These are phyloP conservation scores for Phytopythium sindhum DNA, from an alignment of 352 stramenopile species.

Conservation along the genomic window DNA sequence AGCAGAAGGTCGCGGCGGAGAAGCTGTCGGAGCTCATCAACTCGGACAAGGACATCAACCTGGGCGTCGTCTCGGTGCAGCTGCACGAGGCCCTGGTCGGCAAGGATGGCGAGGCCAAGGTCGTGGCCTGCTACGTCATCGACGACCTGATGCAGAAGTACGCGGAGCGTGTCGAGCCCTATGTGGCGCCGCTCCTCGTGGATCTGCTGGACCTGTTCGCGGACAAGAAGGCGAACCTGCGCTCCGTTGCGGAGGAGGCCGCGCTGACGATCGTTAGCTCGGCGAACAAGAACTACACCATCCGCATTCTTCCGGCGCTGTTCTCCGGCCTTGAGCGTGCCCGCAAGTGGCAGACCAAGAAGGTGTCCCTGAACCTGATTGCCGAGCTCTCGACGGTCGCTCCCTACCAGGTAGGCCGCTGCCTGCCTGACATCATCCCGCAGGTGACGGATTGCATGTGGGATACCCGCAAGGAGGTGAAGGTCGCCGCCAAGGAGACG, in stretches of 20 bases:
- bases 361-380: slow-evolving; percentile 94
- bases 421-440: slow-evolving; percentile 96
- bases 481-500: slow-evolving; percentile 91
- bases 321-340: slow-evolving; percentile 87
- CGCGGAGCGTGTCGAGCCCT: slow-evolving; percentile 73
- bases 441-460: slow-evolving; percentile 98
- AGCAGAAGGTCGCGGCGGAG: slow-evolving; percentile 81
- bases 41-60: slow-evolving; percentile 67
- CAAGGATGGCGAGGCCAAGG: slow-evolving; percentile 59
- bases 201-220: slow-evolving; percentile 77
- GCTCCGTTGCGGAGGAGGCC: slow-evolving; percentile 62
- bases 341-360: slow-evolving; percentile 97
- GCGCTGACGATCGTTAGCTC: slow-evolving; percentile 80
- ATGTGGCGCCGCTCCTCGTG: slow-evolving; percentile 62
- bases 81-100: slow-evolving; percentile 57
- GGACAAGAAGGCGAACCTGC: slow-evolving; percentile 82
- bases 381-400: slow-evolving; percentile 89
- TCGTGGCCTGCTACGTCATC: slow-evolving; percentile 72
- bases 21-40: slow-evolving; percentile 82
- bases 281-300: slow-evolving; percentile 85
- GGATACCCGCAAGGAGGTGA: slow-evolving; percentile 99
- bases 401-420: slow-evolving; percentile 93
- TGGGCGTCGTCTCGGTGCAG: slow-evolving; percentile 64
- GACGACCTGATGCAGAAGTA: slow-evolving; percentile 87
- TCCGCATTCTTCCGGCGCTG: slow-evolving; percentile 87